A percentile compares a stretch with the other conserved stretches of the same genome.
These are phyloP conservation scores for Arthromyces matolae DNA, from an alignment of 768 basidiomycete species.

Conservation along the genomic window DNA sequence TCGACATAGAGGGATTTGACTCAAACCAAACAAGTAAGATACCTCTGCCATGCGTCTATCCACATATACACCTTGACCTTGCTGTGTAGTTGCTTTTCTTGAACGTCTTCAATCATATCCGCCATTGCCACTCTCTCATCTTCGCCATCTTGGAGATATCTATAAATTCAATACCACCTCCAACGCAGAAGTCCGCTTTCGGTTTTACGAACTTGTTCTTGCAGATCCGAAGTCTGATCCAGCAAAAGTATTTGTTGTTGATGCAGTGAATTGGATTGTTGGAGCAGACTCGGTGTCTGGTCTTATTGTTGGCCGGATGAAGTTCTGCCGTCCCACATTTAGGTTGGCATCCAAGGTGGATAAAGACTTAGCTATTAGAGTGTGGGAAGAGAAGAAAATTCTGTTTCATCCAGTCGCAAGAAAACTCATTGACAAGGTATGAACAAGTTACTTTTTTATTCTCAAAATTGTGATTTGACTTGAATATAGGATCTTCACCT, in stretches of 20 bases:
- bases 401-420: constrained; percentile 77
- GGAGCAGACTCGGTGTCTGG: constrained; percentile 54
- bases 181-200: constrained; percentile 75
- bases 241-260: constrained; percentile 46
- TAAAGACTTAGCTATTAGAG: constrained; percentile 43
- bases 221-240: constrained; percentile 42
- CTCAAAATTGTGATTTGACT: not conserved
- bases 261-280: constrained; percentile 66
- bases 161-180: constrained; percentile 43
- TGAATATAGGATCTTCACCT: not conserved
- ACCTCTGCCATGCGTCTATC: constrained; percentile 2
- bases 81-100: constrained; percentile 71
- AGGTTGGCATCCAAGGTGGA: constrained; percentile 52
- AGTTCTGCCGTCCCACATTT: constrained; percentile 75
- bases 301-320: constrained; percentile 76
- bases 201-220: constrained; percentile 75
- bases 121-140: constrained; percentile 56
- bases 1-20: constrained; percentile 62
- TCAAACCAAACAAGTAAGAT: constrained; percentile 76
- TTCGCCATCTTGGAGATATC: constrained; percentile 58
- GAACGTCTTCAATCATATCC: constrained; percentile 66
- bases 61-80: not conserved
- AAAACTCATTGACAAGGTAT: constrained; percentile 72
- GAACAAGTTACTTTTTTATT: not conserved
- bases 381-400: constrained; percentile 44